Conservation (phyloP, 1,284 basidiomycete genomes). For the Melampsora larici-populina region DNA sequence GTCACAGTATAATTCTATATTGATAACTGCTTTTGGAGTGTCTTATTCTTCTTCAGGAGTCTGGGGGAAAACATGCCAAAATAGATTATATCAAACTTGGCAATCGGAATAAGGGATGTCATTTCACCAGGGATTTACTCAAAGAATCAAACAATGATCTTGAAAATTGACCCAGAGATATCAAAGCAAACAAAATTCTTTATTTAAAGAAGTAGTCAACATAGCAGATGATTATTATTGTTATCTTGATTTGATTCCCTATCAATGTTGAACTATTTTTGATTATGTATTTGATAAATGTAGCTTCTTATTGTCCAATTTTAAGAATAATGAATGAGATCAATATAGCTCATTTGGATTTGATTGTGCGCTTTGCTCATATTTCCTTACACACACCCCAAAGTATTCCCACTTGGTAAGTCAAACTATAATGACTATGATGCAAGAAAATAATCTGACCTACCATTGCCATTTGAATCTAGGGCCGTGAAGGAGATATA, state of each 20-base stretch:
- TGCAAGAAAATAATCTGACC: background rate
- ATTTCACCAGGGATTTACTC: conserved; percentile 80
- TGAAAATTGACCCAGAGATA: conserved; percentile 68
- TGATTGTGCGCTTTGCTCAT: conserved; percentile 84
- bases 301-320: conserved; percentile 84
- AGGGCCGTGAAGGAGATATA: conserved; percentile 73
- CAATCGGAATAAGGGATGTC: conserved; percentile 81
- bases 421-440: background rate
- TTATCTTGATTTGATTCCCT: background rate
- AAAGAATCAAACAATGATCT: conserved; percentile 73
- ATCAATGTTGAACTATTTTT: background rate
- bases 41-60: conserved; percentile 63
- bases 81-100: conserved; percentile 78
- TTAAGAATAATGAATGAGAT: conserved; percentile 82
- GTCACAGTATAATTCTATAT: background rate
- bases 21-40: conserved; percentile 6
- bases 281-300: background rate
- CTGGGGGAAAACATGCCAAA: conserved; percentile 67
- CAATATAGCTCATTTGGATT: conserved; percentile 86
- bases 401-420: conserved; percentile 58
- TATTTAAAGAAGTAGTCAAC: conserved; percentile 88
- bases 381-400: conserved; percentile 88
- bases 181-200: conserved; percentile 68
- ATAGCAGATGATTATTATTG: conserved; percentile 70
- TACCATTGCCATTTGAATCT: conserved; percentile 52